phyloP scores from a whole-genome alignment of 331 rosid species.

The Rhamnella rubrinervis region DNA sequence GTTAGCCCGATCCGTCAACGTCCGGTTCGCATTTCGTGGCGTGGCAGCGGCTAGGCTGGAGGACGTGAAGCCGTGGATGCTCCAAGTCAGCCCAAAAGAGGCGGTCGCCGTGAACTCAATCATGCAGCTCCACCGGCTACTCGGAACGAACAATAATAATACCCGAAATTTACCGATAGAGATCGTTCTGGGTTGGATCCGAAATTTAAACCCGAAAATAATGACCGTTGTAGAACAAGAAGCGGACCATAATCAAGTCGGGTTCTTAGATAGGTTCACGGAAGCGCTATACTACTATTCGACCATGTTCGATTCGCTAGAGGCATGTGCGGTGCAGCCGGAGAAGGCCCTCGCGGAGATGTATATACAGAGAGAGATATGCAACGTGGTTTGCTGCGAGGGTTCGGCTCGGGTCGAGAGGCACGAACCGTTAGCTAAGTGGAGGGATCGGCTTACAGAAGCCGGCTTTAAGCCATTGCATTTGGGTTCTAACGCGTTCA shows the following conservation, averaged over 20 bases:
- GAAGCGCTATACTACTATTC: slow-evolving; percentile 82
- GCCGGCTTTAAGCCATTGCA: slow-evolving; percentile 59
- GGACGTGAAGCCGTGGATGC: slow-evolving; percentile 96
- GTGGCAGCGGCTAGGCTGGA: slow-evolving; percentile 82
- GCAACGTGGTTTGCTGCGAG: slow-evolving; percentile 77
- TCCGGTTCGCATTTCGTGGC: slow-evolving; percentile 80
- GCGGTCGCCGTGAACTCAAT: slow-evolving; percentile 84
- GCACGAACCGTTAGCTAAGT: slow-evolving; percentile 65
- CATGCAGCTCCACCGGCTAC: slow-evolving; percentile 79
- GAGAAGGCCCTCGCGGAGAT: slow-evolving; percentile 68
- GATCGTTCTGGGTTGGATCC: slow-evolving; percentile 64
- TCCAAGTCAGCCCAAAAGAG: slow-evolving; percentile 63
- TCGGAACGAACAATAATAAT: slow-evolving; percentile 47
- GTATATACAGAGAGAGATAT: slow-evolving; percentile 61
- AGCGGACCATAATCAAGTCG: slow-evolving; percentile 67
- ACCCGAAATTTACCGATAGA: slow-evolving; percentile 29
- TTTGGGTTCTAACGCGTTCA: slow-evolving; percentile 76
- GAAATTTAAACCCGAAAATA: slow-evolving; percentile 68
- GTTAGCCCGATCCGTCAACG: slow-evolving; percentile 80
- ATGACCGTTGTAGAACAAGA: slow-evolving; percentile 85
- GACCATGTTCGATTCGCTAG: slow-evolving; percentile 83
- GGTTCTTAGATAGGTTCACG: slow-evolving; percentile 85
- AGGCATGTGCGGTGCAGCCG: slow-evolving; percentile 66
- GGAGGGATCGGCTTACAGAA: slow-evolving; percentile 52
- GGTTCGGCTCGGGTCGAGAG: slow-evolving; percentile 70